Base-by-base conservation (phyloP, 306 rosid genomes). In the Vigna angularis region DNA sequence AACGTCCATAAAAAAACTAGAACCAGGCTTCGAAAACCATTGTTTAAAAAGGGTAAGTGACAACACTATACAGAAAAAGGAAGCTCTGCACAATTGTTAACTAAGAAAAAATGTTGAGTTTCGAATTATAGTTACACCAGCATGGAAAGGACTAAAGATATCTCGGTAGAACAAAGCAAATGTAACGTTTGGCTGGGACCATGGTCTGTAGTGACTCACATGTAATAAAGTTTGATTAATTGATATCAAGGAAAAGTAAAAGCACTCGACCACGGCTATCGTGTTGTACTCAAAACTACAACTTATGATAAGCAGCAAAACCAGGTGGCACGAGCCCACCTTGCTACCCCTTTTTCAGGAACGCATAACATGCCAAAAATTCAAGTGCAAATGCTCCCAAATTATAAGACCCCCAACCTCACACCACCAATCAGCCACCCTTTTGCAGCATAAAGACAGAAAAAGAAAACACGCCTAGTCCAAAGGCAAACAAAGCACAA, bases 251-350 rank as follows among this genome's bases (percentile, higher is more conserved):
- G 71, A 16, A 32, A 62, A 62, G 83, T 79, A 75, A 80, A 83
- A 86, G 79, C 77, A 81, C 73, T 82, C 83, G 47, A 67, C 72
- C 78, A 69, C 47, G 51, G 76, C 62, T 53, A 80, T 76, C 57
- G 75, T 79, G 73, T 74, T 76, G 83, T 83, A 75, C 82, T 85
- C 87, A 82, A 84, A 64, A 67, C 84, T 80, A 75, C 84, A 85
- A 78, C 82, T 53, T 45, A 81, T 82, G 83, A 80, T 85, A 82
- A 86, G 83, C 57, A 74, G 81, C 89, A 88, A 85, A 85, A 74
- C 85, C 82, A 86, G 88, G 89, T 83, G 87, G 85, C 68, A 16
- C 72, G 85, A 86, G 89, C 87, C 85, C 86, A 77, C 84, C 72
- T 64, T 78, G 83, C 72, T 74, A 66, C 70, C 85, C 83, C 89